Conservation (phyloP, 2,329 filamentous ascomycete genomes). For the Cadophora gregata region DNA sequence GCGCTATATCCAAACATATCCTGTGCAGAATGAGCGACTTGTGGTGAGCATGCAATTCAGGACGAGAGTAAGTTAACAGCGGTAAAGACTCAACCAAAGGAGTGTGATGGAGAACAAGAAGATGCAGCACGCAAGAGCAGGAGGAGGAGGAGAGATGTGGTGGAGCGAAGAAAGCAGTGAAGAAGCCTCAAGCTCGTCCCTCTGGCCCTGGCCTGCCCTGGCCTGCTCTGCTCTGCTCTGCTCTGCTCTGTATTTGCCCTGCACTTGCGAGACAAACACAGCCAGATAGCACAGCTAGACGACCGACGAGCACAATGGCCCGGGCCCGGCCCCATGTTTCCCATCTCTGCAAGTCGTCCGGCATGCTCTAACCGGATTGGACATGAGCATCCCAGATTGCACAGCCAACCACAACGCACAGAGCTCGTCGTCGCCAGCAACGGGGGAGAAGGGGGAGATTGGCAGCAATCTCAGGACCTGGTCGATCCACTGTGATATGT, state of each 20-base stretch:
- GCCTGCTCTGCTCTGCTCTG: no score
- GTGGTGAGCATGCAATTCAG: slow-evolving; percentile 16
- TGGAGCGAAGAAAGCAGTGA: not conserved
- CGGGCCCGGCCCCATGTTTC: slow-evolving; percentile 11
- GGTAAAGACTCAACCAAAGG: slow-evolving; percentile 15
- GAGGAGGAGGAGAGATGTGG: not conserved
- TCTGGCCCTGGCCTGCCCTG: not conserved
- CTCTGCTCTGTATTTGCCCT: not conserved
- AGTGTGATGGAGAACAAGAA: slow-evolving; percentile 13
- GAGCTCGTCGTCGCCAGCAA: slow-evolving; percentile 8
- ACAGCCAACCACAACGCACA: slow-evolving; percentile 11
- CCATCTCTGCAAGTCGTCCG: slow-evolving; percentile 15
- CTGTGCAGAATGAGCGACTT: slow-evolving; percentile 21
- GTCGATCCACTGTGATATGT: slow-evolving; percentile 1
- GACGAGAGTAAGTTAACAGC: not conserved
- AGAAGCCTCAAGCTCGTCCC: slow-evolving; percentile 12
- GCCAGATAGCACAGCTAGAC: not conserved
- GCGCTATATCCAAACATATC: slow-evolving; percentile 23
- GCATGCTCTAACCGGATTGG: not conserved
- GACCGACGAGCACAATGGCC: no score
- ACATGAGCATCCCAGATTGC: slow-evolving; percentile 1
- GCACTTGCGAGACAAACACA: not conserved
- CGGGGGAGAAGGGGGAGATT: slow-evolving; percentile 18
- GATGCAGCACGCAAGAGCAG: not conserved
- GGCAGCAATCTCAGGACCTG: slow-evolving; percentile 21